phyloP scores from a whole-genome alignment of 768 basidiomycete species.

The Russula ochroleuca region DNA sequence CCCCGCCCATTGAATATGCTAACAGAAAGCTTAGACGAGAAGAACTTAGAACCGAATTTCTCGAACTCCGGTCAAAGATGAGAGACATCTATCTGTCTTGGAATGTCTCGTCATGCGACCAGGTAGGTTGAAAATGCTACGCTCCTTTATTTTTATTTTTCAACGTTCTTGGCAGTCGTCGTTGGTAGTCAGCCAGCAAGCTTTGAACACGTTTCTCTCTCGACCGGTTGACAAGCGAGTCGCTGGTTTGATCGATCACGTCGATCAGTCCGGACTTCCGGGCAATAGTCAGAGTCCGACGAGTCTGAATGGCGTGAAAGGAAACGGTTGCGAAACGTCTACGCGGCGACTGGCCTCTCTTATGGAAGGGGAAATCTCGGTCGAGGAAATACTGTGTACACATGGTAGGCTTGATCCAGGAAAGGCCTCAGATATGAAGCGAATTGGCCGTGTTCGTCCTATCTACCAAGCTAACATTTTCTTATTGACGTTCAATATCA shows the following conservation, averaged over 20 bases:
- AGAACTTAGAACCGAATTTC: constrained; percentile 43
- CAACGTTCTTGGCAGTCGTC: constrained; percentile 41
- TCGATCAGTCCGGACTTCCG: background rate
- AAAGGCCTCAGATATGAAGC: constrained; percentile 61
- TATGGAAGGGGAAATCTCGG: constrained; percentile 41
- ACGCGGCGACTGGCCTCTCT: background rate
- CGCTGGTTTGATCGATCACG: background rate
- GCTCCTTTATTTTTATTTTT: background rate
- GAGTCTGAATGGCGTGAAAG: constrained; percentile 5
- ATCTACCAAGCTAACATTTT: background rate
- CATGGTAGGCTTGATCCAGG: constrained; percentile 61
- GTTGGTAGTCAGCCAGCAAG: constrained; percentile 55
- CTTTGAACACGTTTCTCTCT: constrained; percentile 46
- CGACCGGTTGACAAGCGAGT: constrained; percentile 11
- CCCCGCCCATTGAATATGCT: background rate
- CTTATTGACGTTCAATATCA: constrained; percentile 6
- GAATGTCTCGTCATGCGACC: constrained; percentile 45
- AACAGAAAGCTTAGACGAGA: constrained; percentile 39
- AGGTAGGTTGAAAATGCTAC: constrained; percentile 39
- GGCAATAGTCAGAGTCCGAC: constrained; percentile 2
- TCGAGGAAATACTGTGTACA: constrained; percentile 52
- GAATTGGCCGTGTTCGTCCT: constrained; percentile 50
- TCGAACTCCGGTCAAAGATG: constrained; percentile 49
- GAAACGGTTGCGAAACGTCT: background rate
- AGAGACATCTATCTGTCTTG: constrained; percentile 60